A percentile compares a stretch with the other conserved stretches of the same genome.
phyloP scores from a whole-genome alignment of 164 flowering plant genomes.

The Houttuynia cordata region DNA sequence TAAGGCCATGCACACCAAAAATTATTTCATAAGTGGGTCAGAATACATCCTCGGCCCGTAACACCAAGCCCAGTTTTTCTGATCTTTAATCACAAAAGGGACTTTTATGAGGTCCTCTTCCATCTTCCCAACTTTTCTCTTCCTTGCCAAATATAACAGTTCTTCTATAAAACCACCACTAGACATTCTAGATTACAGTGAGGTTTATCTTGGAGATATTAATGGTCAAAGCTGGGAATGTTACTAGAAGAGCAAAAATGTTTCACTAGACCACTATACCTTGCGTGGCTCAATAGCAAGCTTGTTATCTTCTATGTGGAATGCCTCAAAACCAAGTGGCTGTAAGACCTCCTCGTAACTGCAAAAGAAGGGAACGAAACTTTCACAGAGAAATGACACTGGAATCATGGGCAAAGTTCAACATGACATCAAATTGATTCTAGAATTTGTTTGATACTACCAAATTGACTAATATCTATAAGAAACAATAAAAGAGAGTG shows the following conservation, averaged over 20 bases:
- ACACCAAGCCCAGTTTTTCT: background rate
- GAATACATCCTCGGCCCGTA: too few species aligned
- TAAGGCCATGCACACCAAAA: too few species aligned
- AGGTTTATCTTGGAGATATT: background rate
- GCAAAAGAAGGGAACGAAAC: conserved; percentile 1
- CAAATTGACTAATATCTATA: too few species aligned
- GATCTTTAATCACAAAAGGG: conserved; percentile 17
- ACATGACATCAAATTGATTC: too few species aligned
- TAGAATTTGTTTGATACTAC: too few species aligned
- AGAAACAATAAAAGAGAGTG: too few species aligned
- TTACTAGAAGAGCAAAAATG: background rate
- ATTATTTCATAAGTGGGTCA: too few species aligned
- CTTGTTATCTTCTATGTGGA: conserved; percentile 46
- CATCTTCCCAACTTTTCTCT: conserved; percentile 54
- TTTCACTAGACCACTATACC: conserved; percentile 21
- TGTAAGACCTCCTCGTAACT: conserved; percentile 62
- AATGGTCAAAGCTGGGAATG: background rate
- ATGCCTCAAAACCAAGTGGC: conserved; percentile 51
- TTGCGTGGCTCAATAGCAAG: conserved; percentile 45
- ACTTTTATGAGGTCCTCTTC: conserved; percentile 26
- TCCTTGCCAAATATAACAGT: conserved; percentile 25
- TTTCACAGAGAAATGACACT: background rate
- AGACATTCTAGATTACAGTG: background rate
- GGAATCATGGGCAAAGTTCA: background rate
- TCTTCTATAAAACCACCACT: background rate